Conservation (phyloP, 169 alveolate genomes). For the Cryptosporidium ubiquitum region DNA sequence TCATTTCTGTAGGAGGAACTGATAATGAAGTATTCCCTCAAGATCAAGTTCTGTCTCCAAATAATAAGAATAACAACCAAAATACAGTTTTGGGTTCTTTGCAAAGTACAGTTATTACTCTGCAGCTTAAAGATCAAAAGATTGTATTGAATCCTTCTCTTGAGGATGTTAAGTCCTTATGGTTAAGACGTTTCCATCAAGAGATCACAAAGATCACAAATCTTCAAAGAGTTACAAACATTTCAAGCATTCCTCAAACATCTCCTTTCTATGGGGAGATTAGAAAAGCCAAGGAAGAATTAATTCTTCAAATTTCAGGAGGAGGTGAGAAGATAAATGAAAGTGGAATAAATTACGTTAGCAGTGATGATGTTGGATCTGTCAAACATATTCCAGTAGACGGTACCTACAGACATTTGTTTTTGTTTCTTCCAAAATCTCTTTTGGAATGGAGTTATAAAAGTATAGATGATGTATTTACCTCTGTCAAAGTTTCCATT, state of each 20-base stretch:
- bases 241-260: slow-evolving; percentile 80
- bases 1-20: neutral
- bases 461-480: slow-evolving; percentile 15
- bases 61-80: neutral
- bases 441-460: slow-evolving; percentile 38
- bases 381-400: slow-evolving; percentile 45
- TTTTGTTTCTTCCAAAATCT: slow-evolving; percentile 36
- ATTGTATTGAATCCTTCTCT: slow-evolving; percentile 87
- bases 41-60: neutral
- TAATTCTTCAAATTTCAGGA: neutral
- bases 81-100: neutral
- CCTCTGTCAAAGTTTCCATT: slow-evolving; percentile 82
- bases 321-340: slow-evolving; percentile 38
- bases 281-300: neutral
- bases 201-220: slow-evolving; percentile 18
- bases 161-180: slow-evolving; percentile 85
- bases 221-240: neutral
- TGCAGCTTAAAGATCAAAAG: slow-evolving; percentile 82
- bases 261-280: slow-evolving; percentile 66
- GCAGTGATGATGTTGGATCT: slow-evolving; percentile 41
- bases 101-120: neutral
- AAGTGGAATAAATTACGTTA: slow-evolving; percentile 14
- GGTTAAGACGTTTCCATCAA: slow-evolving; percentile 77
- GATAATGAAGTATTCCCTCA: neutral
- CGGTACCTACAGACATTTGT: slow-evolving; percentile 22